These are phyloP conservation scores for Coleophoma cylindrospora DNA, from an alignment of 2,329 filamentous ascomycete genomes.

Conservation along the genomic window DNA sequence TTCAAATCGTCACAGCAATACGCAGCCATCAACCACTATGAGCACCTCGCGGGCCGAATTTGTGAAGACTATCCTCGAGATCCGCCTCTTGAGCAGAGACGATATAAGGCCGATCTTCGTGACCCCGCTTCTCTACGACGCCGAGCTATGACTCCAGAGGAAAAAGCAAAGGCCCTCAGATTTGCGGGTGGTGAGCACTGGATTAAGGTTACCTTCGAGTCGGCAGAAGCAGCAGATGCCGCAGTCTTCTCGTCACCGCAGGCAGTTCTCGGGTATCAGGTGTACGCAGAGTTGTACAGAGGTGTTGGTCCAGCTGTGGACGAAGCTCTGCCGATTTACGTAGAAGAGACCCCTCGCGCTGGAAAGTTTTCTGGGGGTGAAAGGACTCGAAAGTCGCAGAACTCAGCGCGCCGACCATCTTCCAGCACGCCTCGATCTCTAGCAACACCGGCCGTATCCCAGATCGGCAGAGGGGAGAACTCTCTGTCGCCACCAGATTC, in stretches of 20 bases:
- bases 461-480: conserved; percentile 19
- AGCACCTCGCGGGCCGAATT: conserved; percentile 78
- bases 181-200: conserved; percentile 85
- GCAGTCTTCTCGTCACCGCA: conserved; percentile 68
- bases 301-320: conserved; percentile 61
- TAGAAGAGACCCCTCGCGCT: conserved; percentile 4
- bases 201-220: conserved; percentile 85
- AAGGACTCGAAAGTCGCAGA: conserved; percentile 8
- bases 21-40: conserved; percentile 84
- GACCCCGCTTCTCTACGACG: conserved; percentile 66
- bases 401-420: conserved; percentile 7
- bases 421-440: conserved; percentile 20
- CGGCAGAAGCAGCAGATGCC: conserved; percentile 62
- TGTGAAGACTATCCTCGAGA: conserved; percentile 91
- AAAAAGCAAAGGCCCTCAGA: conserved; percentile 73
- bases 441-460: conserved; percentile 19
- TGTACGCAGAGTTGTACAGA: conserved; percentile 67
- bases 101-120: conserved; percentile 70
- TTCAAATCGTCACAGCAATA: conserved; percentile 69
- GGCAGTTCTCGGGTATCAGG: conserved; percentile 62
- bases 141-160: conserved; percentile 61
- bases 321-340: conserved; percentile 39
- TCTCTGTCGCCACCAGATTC: conserved; percentile 23
- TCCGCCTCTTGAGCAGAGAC: conserved; percentile 64
- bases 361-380: conserved; percentile 1